Base-by-base conservation (phyloP, 441 rosid genomes). In the Pelargonium citronellum region DNA sequence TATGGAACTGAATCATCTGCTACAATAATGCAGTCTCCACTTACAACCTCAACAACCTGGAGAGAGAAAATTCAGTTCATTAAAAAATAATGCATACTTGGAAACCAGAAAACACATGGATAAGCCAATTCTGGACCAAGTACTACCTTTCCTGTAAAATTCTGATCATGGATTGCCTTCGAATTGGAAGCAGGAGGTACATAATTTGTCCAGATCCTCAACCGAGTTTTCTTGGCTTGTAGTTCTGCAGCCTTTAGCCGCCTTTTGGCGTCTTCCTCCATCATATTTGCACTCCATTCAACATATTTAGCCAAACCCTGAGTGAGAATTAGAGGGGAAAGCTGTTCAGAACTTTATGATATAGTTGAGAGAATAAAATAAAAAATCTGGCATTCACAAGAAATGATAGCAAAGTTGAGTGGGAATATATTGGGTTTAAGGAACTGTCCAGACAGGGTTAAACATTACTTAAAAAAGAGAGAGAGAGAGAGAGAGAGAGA, bases 261-360 rank as follows among this genome's bases (percentile, higher is more conserved):
- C 75, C 87, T 85, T 78, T 85, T 92, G 69, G 95, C 89, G 64
- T 92, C 96, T 53, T 92, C 97, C 84, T 95, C 98, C 96, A 95
- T 87, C 96, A 88, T 84, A 78, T 87, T 92, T 43, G 96, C 99
- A 79, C 97, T 95, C 99, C 99, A 95, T 71, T 92, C 99, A 71
- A 95, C 92, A 81, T 80, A 95, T 80, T 89, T 91, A 72, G 97
- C 98, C 66, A 95, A 87, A 67, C 99, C 98, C 98, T 95, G 73
- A 30, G 43, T 37, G n/a, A 64, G 73, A 11, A 39, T 4, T 5
- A 65, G n/a, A 27, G 17, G 47, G 20, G 55, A n/a, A 19, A 47
- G 51, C 62, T 37, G 22, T 7, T 58, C 3, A 58, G 34, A 60
- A 61, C 19, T 27, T 5, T 19, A 60, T 19, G 34, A 7, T 13